phyloP scores from a whole-genome alignment of 306 rosid genomes.

The Mucuna pruriens region DNA sequence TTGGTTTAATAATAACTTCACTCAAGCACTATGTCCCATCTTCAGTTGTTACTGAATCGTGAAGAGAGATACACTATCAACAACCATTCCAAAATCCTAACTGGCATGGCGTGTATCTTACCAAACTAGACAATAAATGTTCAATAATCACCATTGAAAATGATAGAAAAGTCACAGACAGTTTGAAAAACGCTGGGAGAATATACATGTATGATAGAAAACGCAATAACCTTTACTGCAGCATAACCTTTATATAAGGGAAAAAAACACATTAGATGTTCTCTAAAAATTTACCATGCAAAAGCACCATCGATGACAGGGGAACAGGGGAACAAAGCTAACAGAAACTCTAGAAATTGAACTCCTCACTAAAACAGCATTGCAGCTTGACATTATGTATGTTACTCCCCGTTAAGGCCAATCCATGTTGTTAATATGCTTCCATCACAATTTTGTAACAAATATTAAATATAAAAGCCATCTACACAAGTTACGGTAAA shows the following conservation, averaged over 20 bases:
- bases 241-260: no score
- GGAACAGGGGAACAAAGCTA: no score
- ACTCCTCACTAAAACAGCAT: no score
- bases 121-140: neutral
- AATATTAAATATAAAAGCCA: no score
- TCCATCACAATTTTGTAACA: no score
- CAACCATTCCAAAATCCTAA: neutral
- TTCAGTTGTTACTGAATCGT: neutral
- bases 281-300: neutral
- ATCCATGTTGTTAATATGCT: no score
- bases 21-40: neutral
- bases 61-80: neutral
- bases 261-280: neutral
- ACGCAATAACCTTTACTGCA: neutral
- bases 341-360: no score
- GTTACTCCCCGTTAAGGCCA: no score
- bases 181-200: neutral
- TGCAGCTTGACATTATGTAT: no score
- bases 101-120: neutral
- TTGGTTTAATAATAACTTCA: conserved; percentile 1
- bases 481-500: no score
- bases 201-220: neutral
- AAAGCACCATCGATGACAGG: no score
- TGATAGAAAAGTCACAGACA: neutral
- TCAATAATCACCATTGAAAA: neutral